Percentiles rank a stretch among this genome's conserved stretches.
phyloP scores from a whole-genome alignment of 257 asterid genomes.

The Salvia splendens region DNA sequence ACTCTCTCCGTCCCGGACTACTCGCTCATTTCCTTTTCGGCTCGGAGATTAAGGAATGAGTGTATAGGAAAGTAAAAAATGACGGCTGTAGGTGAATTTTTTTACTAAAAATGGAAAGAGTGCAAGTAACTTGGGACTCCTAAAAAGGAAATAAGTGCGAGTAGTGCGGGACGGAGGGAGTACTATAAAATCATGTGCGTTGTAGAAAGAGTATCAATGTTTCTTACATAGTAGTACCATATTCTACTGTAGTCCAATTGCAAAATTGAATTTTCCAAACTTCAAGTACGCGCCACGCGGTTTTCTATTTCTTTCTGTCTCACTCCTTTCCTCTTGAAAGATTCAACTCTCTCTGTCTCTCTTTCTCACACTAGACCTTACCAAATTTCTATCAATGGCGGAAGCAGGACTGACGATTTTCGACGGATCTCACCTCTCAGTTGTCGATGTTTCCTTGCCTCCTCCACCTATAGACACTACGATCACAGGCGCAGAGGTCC shows the following conservation, averaged over 20 bases:
- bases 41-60: no score
- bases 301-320: background rate
- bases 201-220: no score
- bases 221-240: no score
- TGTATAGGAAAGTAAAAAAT: no score
- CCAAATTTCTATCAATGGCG: slow-evolving; percentile 38
- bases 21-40: no score
- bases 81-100: no score
- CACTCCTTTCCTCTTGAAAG: slow-evolving; percentile 18
- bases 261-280: slow-evolving; percentile 25
- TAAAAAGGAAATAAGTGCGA: no score
- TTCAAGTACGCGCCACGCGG: slow-evolving; percentile 42
- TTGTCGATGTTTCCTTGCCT: slow-evolving; percentile 43
- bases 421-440: slow-evolving; percentile 53
- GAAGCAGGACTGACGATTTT: slow-evolving; percentile 50
- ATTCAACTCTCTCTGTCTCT: slow-evolving; percentile 34
- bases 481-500: slow-evolving; percentile 45
- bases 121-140: no score
- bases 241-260: background rate
- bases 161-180: no score
- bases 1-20: no score
- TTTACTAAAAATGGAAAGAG: no score
- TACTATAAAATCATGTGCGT: no score
- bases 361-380: slow-evolving; percentile 7
- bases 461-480: slow-evolving; percentile 18